Base-by-base conservation (phyloP, 2,329 filamentous ascomycete species). In the Sporothrix inflata region DNA sequence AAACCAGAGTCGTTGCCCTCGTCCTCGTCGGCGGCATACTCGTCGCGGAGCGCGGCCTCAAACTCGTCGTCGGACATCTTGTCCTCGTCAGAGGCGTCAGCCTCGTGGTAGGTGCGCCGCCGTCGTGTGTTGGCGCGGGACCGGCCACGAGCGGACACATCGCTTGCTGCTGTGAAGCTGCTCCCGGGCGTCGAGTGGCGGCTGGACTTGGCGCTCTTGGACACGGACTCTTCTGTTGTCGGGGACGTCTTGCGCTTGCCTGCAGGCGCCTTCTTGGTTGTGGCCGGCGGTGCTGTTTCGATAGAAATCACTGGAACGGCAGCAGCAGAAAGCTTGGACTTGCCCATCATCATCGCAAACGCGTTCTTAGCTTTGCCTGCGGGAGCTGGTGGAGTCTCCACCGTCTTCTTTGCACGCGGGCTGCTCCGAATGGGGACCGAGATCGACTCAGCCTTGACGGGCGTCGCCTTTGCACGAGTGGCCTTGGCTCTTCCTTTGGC, bases 51-150 rank as follows among this genome's bases (percentile, higher is more conserved):
- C 75, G 92, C 92, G 0, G 89, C 87, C 79, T 97, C 94, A 78
- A 96, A 98, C 75, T 93, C 91, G 40, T 92, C 88, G 75, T 98
- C 95, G 6, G 91, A 94, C 11, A 98, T 83, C 74, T 83, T 81
- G 70, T 89, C 87, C 40, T 89, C 87, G 51, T 90, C 88, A 0
- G 87, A 87, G 0, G 86, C 84, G 45, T 92, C 82, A 76, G 89
- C 80, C 73, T 90, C 82, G 78, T 85, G 82, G 75, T 90, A 89
- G 0, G 80, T 78, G n/a, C 78, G 77, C 49, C 78, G 78, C 21
- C 40, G 47, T 8, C 67, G 42, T 24, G 63, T 30, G 0, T 79
- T 83, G 72, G 84, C 87, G 30, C 87, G 85, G 1, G 85, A 81
- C 24, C 89, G 84, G 5, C 82, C 82, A 1, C 86, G 85, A 1